phyloP scores from a whole-genome alignment of 805 yeast species.

The Brettanomyces anomalus region DNA sequence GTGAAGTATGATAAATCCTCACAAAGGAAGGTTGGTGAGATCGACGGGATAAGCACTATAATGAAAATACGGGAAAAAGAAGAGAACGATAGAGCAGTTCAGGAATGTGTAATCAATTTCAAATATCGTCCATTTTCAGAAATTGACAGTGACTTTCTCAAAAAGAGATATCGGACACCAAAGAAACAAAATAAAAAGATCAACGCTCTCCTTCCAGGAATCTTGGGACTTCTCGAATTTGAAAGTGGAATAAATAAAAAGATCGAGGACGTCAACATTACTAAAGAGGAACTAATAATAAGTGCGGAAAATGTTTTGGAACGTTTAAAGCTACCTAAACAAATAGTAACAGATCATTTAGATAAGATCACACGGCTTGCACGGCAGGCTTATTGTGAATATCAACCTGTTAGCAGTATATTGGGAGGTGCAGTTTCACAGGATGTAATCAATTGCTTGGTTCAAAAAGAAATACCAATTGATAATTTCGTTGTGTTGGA shows the following conservation, averaged over 20 bases:
- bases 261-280: conserved; percentile 17
- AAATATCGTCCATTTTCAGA: conserved; percentile 29
- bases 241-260: conserved; percentile 15
- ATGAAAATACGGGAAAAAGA: conserved; percentile 24
- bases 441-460: conserved; percentile 76
- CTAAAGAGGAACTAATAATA: conserved; percentile 20
- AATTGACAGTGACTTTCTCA: conserved; percentile 3
- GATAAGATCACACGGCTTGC: conserved; percentile 31
- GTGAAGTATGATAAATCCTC: conserved; percentile 44
- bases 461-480: conserved; percentile 69
- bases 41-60: conserved; percentile 34
- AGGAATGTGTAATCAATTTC: conserved; percentile 30
- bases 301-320: conserved; percentile 25
- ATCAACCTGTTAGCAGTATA: conserved; percentile 78
- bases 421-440: conserved; percentile 88
- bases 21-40: conserved; percentile 40
- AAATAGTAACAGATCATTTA: conserved; percentile 29
- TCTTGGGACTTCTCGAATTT: conserved; percentile 48
- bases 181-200: conserved; percentile 36
- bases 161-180: conserved; percentile 12
- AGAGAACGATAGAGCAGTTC: conserved; percentile 28
- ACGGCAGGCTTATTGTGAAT: conserved; percentile 50
- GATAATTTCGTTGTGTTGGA: conserved; percentile 77
- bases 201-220: conserved; percentile 49
- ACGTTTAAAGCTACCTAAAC: conserved; percentile 36